Evolutionary conservation across 2,329 filamentous ascomycete genomes (phyloP).

Genomic region (Penicillium sp.): DNA sequence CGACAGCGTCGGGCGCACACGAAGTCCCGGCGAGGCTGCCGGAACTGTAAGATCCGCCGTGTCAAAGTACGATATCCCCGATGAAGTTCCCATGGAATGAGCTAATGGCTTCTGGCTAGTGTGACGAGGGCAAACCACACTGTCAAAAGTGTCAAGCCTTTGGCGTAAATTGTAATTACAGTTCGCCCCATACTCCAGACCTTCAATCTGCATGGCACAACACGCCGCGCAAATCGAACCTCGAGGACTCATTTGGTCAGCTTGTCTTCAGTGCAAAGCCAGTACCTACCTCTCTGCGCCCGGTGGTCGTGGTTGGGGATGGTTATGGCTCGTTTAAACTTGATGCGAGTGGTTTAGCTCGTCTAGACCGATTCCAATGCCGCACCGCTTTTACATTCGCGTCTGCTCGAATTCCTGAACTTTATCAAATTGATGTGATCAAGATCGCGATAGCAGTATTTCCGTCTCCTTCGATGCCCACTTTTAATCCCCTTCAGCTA

Average conservation of each 20-base stretch:
- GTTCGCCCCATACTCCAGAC: slow-evolving; percentile 44
- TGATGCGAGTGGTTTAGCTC: slow-evolving; percentile 2
- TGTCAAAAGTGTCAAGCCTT: slow-evolving; percentile 51
- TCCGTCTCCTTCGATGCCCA: slow-evolving; percentile 25
- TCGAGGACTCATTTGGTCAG: slow-evolving; percentile 1
- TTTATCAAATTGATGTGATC: slow-evolving; percentile 10
- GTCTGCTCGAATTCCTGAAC: not conserved
- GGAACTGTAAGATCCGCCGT: slow-evolving; percentile 48
- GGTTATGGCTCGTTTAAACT: slow-evolving; percentile 12
- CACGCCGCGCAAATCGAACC: slow-evolving; percentile 31
- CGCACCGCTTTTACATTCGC: slow-evolving; percentile 11
- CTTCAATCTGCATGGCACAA: slow-evolving; percentile 44
- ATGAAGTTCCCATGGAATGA: not conserved
- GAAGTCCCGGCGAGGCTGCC: slow-evolving; percentile 56
- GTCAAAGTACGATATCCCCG: slow-evolving; percentile 10
- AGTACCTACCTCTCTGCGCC: not conserved
- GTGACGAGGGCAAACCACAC: slow-evolving; percentile 52
- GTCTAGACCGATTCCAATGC: slow-evolving; percentile 9
- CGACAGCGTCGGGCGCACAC: slow-evolving; percentile 39
- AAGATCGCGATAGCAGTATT: slow-evolving; percentile 12
- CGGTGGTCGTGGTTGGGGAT: slow-evolving; percentile 5
- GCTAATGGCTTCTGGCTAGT: slow-evolving; percentile 34
- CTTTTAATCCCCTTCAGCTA: slow-evolving; percentile 10
- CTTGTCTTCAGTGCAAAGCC: slow-evolving; percentile 3
- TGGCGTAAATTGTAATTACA: slow-evolving; percentile 31